Base-by-base conservation (phyloP, 495 filamentous ascomycete species). In the Penicillium canescens region DNA sequence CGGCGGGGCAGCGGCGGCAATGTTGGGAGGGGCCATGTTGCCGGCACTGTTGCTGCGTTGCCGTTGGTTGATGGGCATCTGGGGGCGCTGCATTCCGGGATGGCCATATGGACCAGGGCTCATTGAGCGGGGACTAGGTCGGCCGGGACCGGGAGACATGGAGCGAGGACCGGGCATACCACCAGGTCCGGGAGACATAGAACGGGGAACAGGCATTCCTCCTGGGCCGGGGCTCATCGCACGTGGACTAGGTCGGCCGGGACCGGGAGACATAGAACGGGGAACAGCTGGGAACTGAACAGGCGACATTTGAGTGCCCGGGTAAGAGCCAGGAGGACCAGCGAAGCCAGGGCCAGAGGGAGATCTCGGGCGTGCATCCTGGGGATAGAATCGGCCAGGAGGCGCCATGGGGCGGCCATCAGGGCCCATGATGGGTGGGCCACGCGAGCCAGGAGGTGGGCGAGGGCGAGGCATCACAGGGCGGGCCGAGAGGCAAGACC, bases 401-500 rank as follows among this genome's bases (percentile, higher is more conserved):
- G 60, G 69, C 3, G 55, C 46, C 70, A 81, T 78, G 23, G 56
- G 42, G 46, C 77, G 75, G 50, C 78, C 78, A 41, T 78, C 75
- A 35, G 80, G 76, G 38, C 74, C 78, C 66, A 79, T 78, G 49
- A 74, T 73, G 52, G 79, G 81, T 13, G 71, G 72, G 26, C 74
- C 74, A 24, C 75, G 75, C 49, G 74, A 74, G 16, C 74, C 74
- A 48, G 80, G 78, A 50, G 77, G 78, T 58, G 77, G 82, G 45
- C 80, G 78, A 31, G 81, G 66, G 41, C 92, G 89, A 50, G 94
- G 91, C 77, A 97, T 96, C 60, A 98, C 86, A 45, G 94, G 91
- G 46, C 89, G 85, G 43, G 91, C 87, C 23, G 95, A 98, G 26
- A 98, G 82, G 74, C 95, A 98, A 34, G 91, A 96, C 33, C 94